These are phyloP conservation scores for Candida koratica DNA, from an alignment of 805 yeast genomes.

Conservation along the genomic window DNA sequence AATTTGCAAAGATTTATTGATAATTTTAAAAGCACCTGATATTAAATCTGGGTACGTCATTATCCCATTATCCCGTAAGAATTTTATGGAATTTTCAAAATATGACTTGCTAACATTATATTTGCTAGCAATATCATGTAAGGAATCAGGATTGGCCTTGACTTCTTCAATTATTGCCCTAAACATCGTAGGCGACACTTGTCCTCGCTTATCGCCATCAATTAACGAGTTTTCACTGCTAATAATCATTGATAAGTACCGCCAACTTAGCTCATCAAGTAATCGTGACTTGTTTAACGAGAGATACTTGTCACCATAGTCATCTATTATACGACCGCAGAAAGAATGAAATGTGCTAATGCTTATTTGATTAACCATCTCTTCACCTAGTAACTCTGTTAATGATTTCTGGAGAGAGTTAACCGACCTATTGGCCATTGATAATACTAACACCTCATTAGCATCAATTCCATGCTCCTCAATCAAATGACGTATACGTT, in stretches of 20 bases:
- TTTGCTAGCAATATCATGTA: constrained; percentile 17
- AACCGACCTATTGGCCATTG: constrained; percentile 69
- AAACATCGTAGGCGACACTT: constrained; percentile 24
- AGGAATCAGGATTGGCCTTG: background rate
- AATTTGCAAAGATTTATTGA: constrained; percentile 20
- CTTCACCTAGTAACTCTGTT: constrained; percentile 30
- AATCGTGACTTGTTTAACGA: constrained; percentile 23
- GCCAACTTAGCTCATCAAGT: constrained; percentile 56
- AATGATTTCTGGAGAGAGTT: constrained; percentile 38
- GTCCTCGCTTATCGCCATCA: constrained; percentile 22
- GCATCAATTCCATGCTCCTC: constrained; percentile 39
- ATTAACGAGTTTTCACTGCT: constrained; percentile 32
- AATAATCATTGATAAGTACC: constrained; percentile 28
- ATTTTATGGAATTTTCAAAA: constrained; percentile 23
- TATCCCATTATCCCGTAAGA: constrained; percentile 31
- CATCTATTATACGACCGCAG: constrained; percentile 47
- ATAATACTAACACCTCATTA: constrained; percentile 53
- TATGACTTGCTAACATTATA: constrained; percentile 25
- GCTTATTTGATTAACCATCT: constrained; percentile 30
- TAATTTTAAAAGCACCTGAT: constrained; percentile 25
- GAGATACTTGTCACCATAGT: constrained; percentile 22
- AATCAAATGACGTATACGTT: constrained; percentile 49
- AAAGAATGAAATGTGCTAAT: constrained; percentile 63
- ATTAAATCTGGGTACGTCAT: constrained; percentile 35
- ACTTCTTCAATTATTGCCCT: constrained; percentile 18